These are phyloP conservation scores for Kwoniella pini DNA, from an alignment of 768 basidiomycete species.

Conservation along the genomic window DNA sequence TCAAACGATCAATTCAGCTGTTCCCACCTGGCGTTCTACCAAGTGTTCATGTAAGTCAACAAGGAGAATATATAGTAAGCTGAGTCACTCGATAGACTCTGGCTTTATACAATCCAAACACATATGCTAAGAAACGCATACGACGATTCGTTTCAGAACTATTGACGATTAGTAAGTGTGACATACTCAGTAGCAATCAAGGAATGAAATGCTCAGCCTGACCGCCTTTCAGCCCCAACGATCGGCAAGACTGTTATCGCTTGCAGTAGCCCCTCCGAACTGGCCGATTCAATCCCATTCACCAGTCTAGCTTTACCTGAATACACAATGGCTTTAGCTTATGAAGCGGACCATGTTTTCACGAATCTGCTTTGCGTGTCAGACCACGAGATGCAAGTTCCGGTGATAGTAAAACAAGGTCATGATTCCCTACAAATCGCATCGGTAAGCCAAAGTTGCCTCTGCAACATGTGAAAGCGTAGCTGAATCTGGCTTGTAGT, in stretches of 20 bases:
- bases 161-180: constrained; percentile 19
- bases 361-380: constrained; percentile 34
- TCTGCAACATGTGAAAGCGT: neutral
- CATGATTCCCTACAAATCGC: constrained; percentile 46
- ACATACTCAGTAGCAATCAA: no score
- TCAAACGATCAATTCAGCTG: constrained; percentile 34
- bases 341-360: constrained; percentile 44
- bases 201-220: neutral
- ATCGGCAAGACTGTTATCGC: constrained; percentile 35
- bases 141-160: constrained; percentile 34
- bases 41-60: constrained; percentile 33
- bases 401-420: constrained; percentile 63
- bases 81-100: constrained; percentile 27
- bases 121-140: constrained; percentile 31
- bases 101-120: constrained; percentile 46
- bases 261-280: constrained; percentile 38
- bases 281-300: constrained; percentile 43
- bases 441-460: constrained; percentile 32
- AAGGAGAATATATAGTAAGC: no score
- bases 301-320: constrained; percentile 41
- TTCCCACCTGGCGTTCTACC: constrained; percentile 37
- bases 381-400: constrained; percentile 67
- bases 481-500: constrained; percentile 57
- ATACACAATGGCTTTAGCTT: constrained; percentile 42
- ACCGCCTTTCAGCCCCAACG: constrained; percentile 12